Base-by-base conservation (phyloP, 2,329 filamentous ascomycete species). In the Ophiosphaerella korrae region DNA sequence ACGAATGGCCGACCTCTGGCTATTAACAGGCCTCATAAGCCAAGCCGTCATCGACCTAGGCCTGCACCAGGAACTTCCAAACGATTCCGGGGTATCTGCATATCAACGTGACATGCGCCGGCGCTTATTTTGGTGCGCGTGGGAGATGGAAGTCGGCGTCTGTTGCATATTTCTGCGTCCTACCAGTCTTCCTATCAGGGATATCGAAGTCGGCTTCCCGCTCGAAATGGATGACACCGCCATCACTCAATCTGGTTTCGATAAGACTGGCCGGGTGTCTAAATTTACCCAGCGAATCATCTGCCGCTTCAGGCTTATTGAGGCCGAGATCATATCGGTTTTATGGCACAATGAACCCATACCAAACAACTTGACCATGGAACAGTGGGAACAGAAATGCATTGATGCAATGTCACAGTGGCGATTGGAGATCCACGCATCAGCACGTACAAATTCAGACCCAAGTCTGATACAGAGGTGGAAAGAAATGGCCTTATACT, bases 91-190 rank as follows among this genome's bases (percentile, higher is more conserved):
- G 6, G 57, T 72, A 9, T 62, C 66, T 2, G 50, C 62, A 5
- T 69, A 67, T 37, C 52, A 70, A 41, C 68, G 70, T n/a, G 70
- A 73, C 39, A 72, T 72, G 68, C 60, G 70, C n/a, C 63, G 70
- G 23, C 67, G 70, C 13, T 43, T 73, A 34, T 73, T 73, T 23
- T 73, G 70, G 70, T 69, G 65, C 38, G 69, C 69, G 12, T 73
- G 69, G 69, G 70, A 73, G 38, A 72, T 72, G 70, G 70, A 73
- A 43, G 67, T 71, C 13, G 67, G 67, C 7, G 70, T 72, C 1
- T 72, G 68, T 38, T 67, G 62, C 23, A 68, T 70, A 36, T 72
- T 72, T 21, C 37, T 68, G 9, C 65, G 67, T 5, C 68, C 67
- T 2, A 64, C 66, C 8, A 68, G 60, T 35, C 48, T 73, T n/a